Evolutionary conservation across 768 basidiomycete genomes (phyloP).

Genomic region (Trametes punicea): DNA sequence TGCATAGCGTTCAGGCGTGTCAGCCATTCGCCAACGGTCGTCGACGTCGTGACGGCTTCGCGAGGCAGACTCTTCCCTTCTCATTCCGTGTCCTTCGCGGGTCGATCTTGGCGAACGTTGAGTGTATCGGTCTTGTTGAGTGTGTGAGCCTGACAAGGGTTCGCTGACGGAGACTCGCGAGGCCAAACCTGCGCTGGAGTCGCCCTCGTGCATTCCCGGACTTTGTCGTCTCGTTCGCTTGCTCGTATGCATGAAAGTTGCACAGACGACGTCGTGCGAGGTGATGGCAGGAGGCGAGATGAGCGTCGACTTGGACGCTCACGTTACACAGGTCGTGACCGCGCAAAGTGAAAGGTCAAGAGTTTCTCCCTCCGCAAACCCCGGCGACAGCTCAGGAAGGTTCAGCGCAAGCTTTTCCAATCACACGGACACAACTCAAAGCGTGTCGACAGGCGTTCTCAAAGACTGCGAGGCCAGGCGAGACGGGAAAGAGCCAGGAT

Average conservation of each 20-base stretch:
- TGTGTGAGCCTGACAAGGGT: conserved; percentile 13
- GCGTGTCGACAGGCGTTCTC: neutral
- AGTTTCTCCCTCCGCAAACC: conserved; percentile 17
- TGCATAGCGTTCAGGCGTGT: conserved; percentile 27
- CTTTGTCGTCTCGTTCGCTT: conserved; percentile 15
- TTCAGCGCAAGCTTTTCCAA: neutral
- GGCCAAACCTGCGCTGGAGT: conserved; percentile 18
- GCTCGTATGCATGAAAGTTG: conserved; percentile 2
- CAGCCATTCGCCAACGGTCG: conserved; percentile 47
- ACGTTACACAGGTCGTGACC: conserved; percentile 28
- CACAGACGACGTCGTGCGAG: conserved; percentile 5
- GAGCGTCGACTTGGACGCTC: conserved; percentile 23
- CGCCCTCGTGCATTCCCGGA: conserved; percentile 9
- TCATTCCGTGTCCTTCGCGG: conserved; percentile 41
- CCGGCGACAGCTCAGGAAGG: conserved; percentile 10
- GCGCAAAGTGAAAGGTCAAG: conserved; percentile 28
- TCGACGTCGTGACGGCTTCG: conserved; percentile 46
- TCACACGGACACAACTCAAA: neutral
- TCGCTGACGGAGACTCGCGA: conserved; percentile 15
- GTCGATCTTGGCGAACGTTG: conserved; percentile 38
- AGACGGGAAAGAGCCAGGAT: neutral
- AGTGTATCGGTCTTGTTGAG: conserved; percentile 30
- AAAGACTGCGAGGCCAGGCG: neutral
- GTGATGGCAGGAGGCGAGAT: conserved; percentile 23
- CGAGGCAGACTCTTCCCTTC: conserved; percentile 51